Percentiles rank a stretch among this genome's conserved stretches.
These are phyloP conservation scores for Periconia digitata DNA, from an alignment of 2,329 filamentous ascomycete species.

Conservation along the genomic window DNA sequence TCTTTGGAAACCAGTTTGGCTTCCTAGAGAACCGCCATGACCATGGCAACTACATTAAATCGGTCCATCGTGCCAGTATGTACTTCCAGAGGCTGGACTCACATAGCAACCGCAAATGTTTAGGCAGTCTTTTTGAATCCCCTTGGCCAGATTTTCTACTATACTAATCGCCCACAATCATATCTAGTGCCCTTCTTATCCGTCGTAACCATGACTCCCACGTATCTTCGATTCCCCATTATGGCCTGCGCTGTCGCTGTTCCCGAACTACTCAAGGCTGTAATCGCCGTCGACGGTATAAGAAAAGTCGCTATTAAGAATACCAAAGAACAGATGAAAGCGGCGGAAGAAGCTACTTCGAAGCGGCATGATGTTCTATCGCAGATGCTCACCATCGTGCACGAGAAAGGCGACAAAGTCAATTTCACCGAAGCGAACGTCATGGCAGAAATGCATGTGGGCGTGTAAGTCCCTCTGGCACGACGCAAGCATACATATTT, in stretches of 20 bases:
- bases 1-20: slow-evolving; percentile 18
- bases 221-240: slow-evolving; percentile 10
- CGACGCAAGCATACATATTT: background rate
- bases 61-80: slow-evolving; percentile 38
- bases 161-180: slow-evolving; percentile 8
- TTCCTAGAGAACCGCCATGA: slow-evolving; percentile 21
- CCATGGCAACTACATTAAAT: slow-evolving; percentile 15
- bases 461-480: slow-evolving; percentile 36
- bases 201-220: slow-evolving; percentile 11
- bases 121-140: too few species aligned
- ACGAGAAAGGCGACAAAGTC: slow-evolving; percentile 32
- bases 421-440: slow-evolving; percentile 32
- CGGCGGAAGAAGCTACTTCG: slow-evolving; percentile 7
- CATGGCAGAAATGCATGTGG: slow-evolving; percentile 26
- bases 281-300: slow-evolving; percentile 17
- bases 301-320: slow-evolving; percentile 11
- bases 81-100: too few species aligned
- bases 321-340: slow-evolving; percentile 8
- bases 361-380: slow-evolving; percentile 30
- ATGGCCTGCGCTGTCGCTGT: slow-evolving; percentile 8
- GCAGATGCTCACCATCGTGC: slow-evolving; percentile 32
- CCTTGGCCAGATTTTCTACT: too few species aligned
- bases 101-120: too few species aligned
- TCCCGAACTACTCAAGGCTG: slow-evolving; percentile 22
- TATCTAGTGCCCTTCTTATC: slow-evolving; percentile 29